Evolutionary conservation across 768 basidiomycete species (phyloP).

Genomic region (Amanita pallidorosea): DNA sequence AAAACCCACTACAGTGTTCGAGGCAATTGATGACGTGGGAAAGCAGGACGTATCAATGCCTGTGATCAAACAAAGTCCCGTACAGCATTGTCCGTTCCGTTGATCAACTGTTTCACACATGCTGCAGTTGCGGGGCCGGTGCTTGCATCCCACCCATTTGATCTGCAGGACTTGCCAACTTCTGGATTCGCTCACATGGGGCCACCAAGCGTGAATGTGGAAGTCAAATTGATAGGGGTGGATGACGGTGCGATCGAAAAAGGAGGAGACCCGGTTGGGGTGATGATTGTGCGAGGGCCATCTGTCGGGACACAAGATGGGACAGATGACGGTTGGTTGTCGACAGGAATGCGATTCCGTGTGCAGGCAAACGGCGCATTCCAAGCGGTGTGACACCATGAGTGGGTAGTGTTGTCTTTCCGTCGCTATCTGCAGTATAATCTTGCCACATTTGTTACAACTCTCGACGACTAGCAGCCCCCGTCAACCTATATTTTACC

Average conservation of each 20-base stretch:
- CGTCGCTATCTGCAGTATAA: not conserved
- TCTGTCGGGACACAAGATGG: conserved; percentile 48
- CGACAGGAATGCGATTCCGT: conserved; percentile 28
- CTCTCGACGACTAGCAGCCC: too few relatives aligned
- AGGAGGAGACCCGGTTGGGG: conserved; percentile 57
- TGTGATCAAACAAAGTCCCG: conserved; percentile 26
- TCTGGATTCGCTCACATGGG: conserved; percentile 43
- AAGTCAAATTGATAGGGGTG: conserved; percentile 66
- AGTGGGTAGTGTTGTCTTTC: too few relatives aligned
- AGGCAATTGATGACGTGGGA: not conserved
- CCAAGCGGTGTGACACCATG: conserved; percentile 3
- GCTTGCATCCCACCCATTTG: conserved; percentile 74
- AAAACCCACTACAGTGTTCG: not conserved
- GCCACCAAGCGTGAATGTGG: conserved; percentile 78
- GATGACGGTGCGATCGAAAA: conserved; percentile 54
- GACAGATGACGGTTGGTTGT: conserved; percentile 35
- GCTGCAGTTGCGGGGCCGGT: conserved; percentile 64
- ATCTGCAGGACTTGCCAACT: conserved; percentile 59
- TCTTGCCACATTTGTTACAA: too few relatives aligned
- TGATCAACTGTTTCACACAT: conserved; percentile 56
- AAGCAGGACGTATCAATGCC: not conserved
- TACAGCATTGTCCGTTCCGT: conserved; percentile 65
- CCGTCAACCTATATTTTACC: too few relatives aligned
- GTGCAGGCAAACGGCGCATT: conserved; percentile 66
- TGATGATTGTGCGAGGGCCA: conserved; percentile 60